phyloP scores from a whole-genome alignment of 225 moss, liverwort and hornwort genomes.

The Lunularia cruciata region DNA sequence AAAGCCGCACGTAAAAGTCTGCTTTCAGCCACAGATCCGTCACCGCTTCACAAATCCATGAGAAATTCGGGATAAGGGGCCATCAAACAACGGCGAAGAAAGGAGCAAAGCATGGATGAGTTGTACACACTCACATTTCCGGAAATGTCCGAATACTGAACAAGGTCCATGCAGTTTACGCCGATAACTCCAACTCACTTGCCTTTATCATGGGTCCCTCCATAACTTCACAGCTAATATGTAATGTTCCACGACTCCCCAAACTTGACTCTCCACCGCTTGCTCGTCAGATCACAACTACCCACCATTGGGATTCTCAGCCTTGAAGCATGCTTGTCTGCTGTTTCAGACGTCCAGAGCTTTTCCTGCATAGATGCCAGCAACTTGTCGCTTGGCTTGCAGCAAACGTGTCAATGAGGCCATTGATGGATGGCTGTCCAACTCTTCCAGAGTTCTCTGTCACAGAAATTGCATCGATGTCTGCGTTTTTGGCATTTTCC shows the following conservation, averaged over 20 bases:
- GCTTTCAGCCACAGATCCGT: too few relatives aligned
- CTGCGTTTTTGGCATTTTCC: neutral
- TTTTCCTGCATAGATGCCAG: neutral
- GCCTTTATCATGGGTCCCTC: neutral
- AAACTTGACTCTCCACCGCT: neutral
- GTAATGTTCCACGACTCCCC: neutral
- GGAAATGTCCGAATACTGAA: too few relatives aligned
- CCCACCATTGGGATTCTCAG: neutral
- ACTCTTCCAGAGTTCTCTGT: neutral
- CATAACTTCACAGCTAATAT: neutral
- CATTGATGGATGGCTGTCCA: neutral
- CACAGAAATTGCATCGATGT: neutral
- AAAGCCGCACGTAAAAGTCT: too few relatives aligned
- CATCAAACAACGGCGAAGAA: too few relatives aligned
- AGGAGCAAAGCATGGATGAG: too few relatives aligned
- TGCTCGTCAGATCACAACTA: neutral
- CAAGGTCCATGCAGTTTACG: too few relatives aligned
- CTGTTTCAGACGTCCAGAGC: neutral
- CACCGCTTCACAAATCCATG: too few relatives aligned
- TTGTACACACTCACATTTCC: too few relatives aligned
- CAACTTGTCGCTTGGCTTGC: neutral
- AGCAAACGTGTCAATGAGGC: constrained; percentile 1
- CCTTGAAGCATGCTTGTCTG: neutral
- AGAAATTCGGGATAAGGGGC: too few relatives aligned
- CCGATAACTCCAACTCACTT: neutral